Evolutionary conservation across 2,329 filamentous ascomycete species (phyloP), one percentile per base, ranked within the genome.

Genomic region (Pestalotiopsis sp.): DNA sequence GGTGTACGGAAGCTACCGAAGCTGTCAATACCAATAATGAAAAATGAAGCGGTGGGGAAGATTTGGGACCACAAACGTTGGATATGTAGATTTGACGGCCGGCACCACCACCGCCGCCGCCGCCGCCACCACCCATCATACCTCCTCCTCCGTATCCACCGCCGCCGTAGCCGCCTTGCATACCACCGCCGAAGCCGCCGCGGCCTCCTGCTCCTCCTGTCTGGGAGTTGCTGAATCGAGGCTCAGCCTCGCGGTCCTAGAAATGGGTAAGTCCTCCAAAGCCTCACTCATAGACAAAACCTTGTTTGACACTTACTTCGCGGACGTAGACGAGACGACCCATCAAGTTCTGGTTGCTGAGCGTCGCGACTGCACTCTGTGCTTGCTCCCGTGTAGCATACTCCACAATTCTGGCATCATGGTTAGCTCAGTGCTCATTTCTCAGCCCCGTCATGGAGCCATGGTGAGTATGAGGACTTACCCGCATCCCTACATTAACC

Each of bases 301-400:
- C 67, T 71, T 14, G 49, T 45, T 67, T 31, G 56, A 25, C 64
- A 79, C 85, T 77, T 88, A 97, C 95, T 89, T 99, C 96, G 84
- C 96, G 93, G 81, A 99, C 96, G 82, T 99, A 99, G 81, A 99
- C 94, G 77, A 99, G 92, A 82, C 96, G 92, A 70, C 96, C 96
- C 95, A 98, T 98, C 71, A 99, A 87, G 82, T 97, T 98, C 84
- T 98, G 95, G 86, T 99, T 99, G 90, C 95, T 98, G 84, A 99
- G 93, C 80, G 94, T 96, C 82, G 93, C 92, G 85, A 99, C 96
- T 80, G 96, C 96, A 83, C 94, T 92, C 84, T 98, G 96, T 81
- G 96, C 96, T 92, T 99, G 94, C 80, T 99, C 96, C 90, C 95
- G 93, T 78, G 95, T 98, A 83, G 95, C 95, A 91, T 99, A 99